Percentiles rank a stretch among this genome's conserved stretches.
These are phyloP conservation scores for Scenedesmus sp. DNA, from an alignment of 163 green algal species.

Conservation along the genomic window DNA sequence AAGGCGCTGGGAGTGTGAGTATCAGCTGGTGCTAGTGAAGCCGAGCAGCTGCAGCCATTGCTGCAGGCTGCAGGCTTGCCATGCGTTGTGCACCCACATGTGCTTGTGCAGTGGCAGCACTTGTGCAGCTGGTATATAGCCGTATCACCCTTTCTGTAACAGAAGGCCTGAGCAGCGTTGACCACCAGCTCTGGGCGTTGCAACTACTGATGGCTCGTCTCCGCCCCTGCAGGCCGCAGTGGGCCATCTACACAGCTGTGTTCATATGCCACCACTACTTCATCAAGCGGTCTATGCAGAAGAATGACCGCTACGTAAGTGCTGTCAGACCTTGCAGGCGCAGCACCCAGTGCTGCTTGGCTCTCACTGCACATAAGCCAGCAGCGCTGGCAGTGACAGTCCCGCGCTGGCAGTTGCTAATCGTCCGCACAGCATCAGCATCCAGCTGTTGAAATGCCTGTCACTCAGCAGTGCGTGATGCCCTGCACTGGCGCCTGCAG, in stretches of 20 bases:
- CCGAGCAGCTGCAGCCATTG: not conserved
- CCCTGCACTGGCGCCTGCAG: slow-evolving; percentile 42
- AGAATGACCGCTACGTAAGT: slow-evolving; percentile 80
- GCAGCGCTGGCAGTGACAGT: not conserved
- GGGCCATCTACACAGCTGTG: slow-evolving; percentile 72
- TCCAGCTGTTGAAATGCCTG: not conserved
- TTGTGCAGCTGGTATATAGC: too few relatives aligned
- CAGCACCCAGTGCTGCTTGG: not conserved
- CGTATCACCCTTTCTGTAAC: not conserved
- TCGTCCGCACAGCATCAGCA: not conserved
- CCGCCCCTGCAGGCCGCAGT: slow-evolving; percentile 69
- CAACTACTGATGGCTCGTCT: not conserved
- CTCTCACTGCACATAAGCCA: not conserved
- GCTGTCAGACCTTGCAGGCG: too few relatives aligned
- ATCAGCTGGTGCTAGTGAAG: not conserved
- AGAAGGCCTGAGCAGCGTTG: not conserved
- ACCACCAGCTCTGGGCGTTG: not conserved
- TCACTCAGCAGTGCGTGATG: slow-evolving; percentile 1
- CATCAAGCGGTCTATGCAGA: slow-evolving; percentile 72
- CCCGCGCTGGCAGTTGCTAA: not conserved
- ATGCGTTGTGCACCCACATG: not conserved
- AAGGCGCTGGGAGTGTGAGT: slow-evolving; percentile 61
- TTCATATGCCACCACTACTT: slow-evolving; percentile 84
- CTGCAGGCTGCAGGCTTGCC: not conserved
- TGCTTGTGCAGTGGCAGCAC: not conserved